Evolutionary conservation across 2,329 filamentous ascomycete genomes (phyloP), one percentile per base, ranked within the genome.

Genomic region (Hirsutella minnesotensis): DNA sequence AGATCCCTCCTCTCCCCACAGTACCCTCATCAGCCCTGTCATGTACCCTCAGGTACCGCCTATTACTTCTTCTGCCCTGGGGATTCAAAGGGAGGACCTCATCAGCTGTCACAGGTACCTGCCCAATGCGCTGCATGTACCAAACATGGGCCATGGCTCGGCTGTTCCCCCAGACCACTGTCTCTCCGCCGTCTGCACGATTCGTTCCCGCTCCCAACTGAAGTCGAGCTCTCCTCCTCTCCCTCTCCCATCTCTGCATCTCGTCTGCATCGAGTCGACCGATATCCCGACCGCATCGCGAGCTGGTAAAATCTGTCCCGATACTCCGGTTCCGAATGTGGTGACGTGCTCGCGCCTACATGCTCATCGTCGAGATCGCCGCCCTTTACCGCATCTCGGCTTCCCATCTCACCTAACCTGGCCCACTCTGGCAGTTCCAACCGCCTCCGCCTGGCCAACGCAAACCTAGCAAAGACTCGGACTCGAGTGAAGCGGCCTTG

Each of bases 331-430:
- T 16, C 33, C 33, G 33, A 34, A 8, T n/a, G 13, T 16, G n/a
- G n/a, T 5, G 8, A 7, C 31, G 31, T n/a, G 8, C 4, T 15
- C 31, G 31, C 13, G 13, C 10, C 31, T 9, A 24, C 36, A 13
- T 37, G 41, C 35, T 41, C 42, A 37, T 31, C 36, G 21, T 40
- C 45, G 21, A 5, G 7, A 4, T 15, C 19, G 19, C 36, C 21
- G 36, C 15, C 36, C 12, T 38, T 19, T n/a, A 7, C 33, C 18
- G 40, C 37, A 19, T 39, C 38, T n/a, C 40, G 29, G 41, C 33
- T 34, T 19, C 36, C 42, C 30, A 37, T 45, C 33, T 44, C 47
- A 44, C 42, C 46, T 48, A 44, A 44, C 43, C 39, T 40, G 39
- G 42, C 44, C 48, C 46, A 43, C 44, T 41, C 44, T 27, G 34